A percentile compares a stretch with the other conserved stretches of the same genome.
These are phyloP conservation scores for Pichia nakasei DNA, from an alignment of 805 yeast species.

Conservation along the genomic window DNA sequence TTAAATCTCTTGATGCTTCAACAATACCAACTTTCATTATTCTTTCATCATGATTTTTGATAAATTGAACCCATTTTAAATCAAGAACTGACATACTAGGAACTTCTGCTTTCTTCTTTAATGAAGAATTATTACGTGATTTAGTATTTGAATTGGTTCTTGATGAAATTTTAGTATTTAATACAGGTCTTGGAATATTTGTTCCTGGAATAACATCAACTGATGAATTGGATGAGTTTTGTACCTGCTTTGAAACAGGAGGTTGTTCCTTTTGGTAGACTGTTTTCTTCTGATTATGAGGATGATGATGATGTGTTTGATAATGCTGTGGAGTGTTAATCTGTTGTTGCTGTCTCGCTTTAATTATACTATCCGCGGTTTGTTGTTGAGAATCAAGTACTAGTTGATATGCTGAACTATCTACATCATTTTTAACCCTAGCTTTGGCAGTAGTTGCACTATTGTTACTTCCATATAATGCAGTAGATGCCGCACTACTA, in stretches of 20 bases:
- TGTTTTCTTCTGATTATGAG: no score
- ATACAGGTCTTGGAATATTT: constrained; percentile 44
- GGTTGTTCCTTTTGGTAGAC: background rate
- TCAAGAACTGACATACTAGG: constrained; percentile 47
- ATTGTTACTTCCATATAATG: constrained; percentile 8
- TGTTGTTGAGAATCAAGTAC: constrained; percentile 1
- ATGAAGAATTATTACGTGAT: constrained; percentile 9
- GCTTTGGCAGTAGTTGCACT: background rate
- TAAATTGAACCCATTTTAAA: constrained; percentile 46
- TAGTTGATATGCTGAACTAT: background rate
- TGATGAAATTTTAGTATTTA: constrained; percentile 28
- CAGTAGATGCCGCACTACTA: constrained; percentile 18
- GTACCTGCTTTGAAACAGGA: background rate
- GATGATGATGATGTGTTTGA: background rate
- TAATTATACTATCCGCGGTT: constrained; percentile 5
- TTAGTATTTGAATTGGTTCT: constrained; percentile 5
- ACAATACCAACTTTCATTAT: constrained; percentile 50
- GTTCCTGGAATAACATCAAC: constrained; percentile 49
- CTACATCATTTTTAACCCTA: no score
- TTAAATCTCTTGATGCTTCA: constrained; percentile 33
- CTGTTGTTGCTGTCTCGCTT: constrained; percentile 1
- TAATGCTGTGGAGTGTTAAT: background rate
- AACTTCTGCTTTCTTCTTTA: constrained; percentile 20
- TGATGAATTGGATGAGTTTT: background rate
- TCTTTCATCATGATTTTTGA: constrained; percentile 51